Conservation (phyloP, 305 asterid genomes). For the Fraxinus latifolia region DNA sequence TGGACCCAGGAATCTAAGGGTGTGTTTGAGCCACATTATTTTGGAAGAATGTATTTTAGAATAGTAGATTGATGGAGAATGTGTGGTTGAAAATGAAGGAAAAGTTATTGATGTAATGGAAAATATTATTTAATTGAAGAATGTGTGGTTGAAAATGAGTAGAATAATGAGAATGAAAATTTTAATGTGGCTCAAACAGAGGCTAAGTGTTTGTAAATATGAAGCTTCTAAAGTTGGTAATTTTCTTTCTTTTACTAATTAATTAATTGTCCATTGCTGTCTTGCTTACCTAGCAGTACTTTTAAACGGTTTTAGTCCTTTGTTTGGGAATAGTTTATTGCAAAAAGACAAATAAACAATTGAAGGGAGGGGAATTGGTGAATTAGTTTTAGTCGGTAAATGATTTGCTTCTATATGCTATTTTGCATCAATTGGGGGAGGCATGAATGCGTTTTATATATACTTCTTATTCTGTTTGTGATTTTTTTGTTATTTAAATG, state of each 20-base stretch:
- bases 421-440: not conserved
- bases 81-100: no score
- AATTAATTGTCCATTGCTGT: not conserved
- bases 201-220: not conserved
- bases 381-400: not conserved
- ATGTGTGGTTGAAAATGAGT: no score
- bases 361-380: not conserved
- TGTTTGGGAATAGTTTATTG: not conserved
- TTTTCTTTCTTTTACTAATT: not conserved
- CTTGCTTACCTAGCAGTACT: not conserved
- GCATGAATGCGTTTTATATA: not conserved
- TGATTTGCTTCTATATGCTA: not conserved
- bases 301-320: not conserved
- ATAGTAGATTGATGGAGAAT: no score
- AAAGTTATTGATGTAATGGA: no score
- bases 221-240: not conserved
- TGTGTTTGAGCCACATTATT: no score
- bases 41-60: no score
- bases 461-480: not conserved
- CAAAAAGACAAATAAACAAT: not conserved
- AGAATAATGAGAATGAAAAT: no score
- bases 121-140: no score
- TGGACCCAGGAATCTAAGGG: no score
- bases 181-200: no score
- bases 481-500: conserved; percentile 21